Percentiles rank a stretch among this genome's conserved stretches.
Evolutionary conservation across 2,329 filamentous ascomycete genomes (phyloP).

Genomic region (Lasiodiplodia sp.): DNA sequence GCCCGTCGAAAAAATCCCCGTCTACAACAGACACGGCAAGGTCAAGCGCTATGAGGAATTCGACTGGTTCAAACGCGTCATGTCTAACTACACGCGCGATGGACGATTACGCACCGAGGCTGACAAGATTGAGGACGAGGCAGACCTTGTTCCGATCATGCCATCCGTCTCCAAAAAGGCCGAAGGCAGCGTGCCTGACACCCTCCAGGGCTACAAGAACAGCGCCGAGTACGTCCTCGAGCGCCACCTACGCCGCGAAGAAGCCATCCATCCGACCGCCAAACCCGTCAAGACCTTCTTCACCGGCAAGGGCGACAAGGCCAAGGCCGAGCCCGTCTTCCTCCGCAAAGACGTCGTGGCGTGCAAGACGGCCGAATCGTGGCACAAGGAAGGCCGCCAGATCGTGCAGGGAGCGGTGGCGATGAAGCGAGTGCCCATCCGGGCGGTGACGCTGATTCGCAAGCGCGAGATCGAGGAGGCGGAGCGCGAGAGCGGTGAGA

Average conservation of each 20-base stretch:
- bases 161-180: conserved; percentile 69
- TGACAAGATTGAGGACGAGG: conserved; percentile 80
- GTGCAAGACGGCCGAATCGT: conserved; percentile 92
- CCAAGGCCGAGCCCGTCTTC: conserved; percentile 81
- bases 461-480: conserved; percentile 89
- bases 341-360: conserved; percentile 78
- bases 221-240: conserved; percentile 85
- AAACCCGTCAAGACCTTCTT: conserved; percentile 77
- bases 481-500: conserved; percentile 79
- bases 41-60: conserved; percentile 77
- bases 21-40: conserved; percentile 80
- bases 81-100: conserved; percentile 73
- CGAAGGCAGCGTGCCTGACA: conserved; percentile 70
- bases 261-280: conserved; percentile 77
- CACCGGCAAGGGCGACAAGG: conserved; percentile 74
- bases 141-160: conserved; percentile 76
- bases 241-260: conserved; percentile 88
- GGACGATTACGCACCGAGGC: conserved; percentile 66
- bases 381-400: conserved; percentile 94
- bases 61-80: conserved; percentile 87
- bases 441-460: conserved; percentile 86
- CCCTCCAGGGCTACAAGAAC: conserved; percentile 85
- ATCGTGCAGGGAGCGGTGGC: conserved; percentile 74
- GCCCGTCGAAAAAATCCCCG: conserved; percentile 77
- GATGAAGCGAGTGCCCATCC: conserved; percentile 86